Evolutionary conservation across 805 yeast species (phyloP), one percentile per base, ranked within the genome.

Genomic region (Yamadazyma nakazawae): DNA sequence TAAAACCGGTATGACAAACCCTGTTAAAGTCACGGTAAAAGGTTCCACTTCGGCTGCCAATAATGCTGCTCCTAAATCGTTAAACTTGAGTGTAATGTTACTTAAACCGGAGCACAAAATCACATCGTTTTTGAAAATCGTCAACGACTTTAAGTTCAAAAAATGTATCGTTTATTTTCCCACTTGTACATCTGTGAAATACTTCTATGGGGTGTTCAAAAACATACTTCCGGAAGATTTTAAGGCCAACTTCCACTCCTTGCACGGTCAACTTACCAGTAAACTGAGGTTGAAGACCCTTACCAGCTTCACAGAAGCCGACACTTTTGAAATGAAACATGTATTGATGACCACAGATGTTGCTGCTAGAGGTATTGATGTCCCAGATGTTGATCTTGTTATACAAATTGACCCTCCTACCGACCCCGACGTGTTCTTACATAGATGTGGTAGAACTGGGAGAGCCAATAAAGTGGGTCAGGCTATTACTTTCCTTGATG

Each of bases 311-410:
- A 61, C 82, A 0, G 74, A 75, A 1, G 72, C 76, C 4, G 76
- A 70, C 39, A 50, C 62, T 1, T 40, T 43, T 34, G 58, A 61
- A 7, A 64, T 66, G 2, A 83, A 81, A 52, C 72, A 83, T 9
- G 79, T 92, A 0, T 66, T 94, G 19, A 70, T 94, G 66, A 90
- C 99, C 1, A 94, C 99, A 0, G 99, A 94, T 72, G 97, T 94
- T n/a, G 97, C 99, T 0, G 97, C 98, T 0, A 77, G 99, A 60
- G 99, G 99, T 37, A 79, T 94, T 18, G 99, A 94, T 69, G 84
- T 94, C 25, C 96, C 96, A 0, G 94, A 91, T 45, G 97, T 94
- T 9, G 98, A 94, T 59, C 67, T 91, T 21, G 98, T 92, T 2
- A 69, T 94, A n/a, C 99, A 94, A 61, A 56, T 92, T 19, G 98